Evolutionary conservation across 2,329 filamentous ascomycete genomes (phyloP), one percentile per base, ranked within the genome.

Genomic region (Venturia carpophila): DNA sequence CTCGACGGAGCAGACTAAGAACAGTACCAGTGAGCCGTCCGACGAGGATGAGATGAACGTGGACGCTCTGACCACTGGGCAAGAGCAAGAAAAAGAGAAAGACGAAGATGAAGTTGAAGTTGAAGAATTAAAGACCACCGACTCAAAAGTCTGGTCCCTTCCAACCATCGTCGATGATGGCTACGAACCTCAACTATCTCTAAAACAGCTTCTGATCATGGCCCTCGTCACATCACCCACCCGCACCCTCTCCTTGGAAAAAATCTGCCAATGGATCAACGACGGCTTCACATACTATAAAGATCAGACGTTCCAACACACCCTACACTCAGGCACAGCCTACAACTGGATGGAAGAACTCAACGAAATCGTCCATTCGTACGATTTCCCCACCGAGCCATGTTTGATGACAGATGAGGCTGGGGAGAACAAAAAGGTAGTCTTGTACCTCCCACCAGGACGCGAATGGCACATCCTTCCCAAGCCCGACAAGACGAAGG

Each of bases 261-360:
- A 61, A 7, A 61, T 61, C n/a, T 61, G 60, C n/a, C 39, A 61
- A 19, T 61, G 60, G 60, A 61, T 61, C n/a, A 61, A 45, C 60
- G 39, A 34, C n/a, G 5, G 39, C 11, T 61, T 61, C 42, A 15
- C 27, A 10, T 61, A 61, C 39, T 45, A 61, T 24, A 42, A 45
- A 13, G 27, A 21, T 15, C 60, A 21, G 39, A 45, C n/a, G 6
- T 45, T 45, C 15, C 39, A 43, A 21, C 37, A 45, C 17, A 27
- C 37, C 24, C 37, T 42, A 13, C 5, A 24, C 15, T n/a, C 39
- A 61, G 30, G 15, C 13, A 43, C 10, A 1, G 17, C 39, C 5
- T 9, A 15, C 60, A 45, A 61, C 42, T 63, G 61, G 61, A 47
- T 39, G 30, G 34, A 11, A 27, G n/a, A 39, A 10, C 7, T 63